Conservation (phyloP, 352 stramenopile species). For the Blastocystis sp. region DNA sequence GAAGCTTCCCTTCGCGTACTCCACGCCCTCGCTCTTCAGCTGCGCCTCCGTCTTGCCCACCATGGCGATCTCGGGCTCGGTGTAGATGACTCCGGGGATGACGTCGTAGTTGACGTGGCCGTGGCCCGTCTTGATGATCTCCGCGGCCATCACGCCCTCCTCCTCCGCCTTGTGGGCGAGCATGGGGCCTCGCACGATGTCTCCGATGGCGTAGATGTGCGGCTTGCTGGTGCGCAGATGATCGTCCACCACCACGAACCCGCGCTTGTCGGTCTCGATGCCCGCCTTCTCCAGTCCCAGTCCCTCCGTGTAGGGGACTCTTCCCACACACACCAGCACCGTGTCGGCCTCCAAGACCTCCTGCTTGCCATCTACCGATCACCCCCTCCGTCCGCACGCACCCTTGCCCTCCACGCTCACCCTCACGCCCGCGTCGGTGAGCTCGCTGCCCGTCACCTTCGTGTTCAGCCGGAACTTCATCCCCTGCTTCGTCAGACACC, state of each 20-base stretch:
- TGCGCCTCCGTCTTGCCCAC: constrained; percentile 95
- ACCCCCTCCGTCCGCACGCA: constrained; percentile 68
- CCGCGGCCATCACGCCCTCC: constrained; percentile 91
- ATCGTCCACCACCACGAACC: constrained; percentile 89
- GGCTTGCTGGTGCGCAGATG: constrained; percentile 90
- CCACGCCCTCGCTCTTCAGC: constrained; percentile 85
- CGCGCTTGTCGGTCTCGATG: constrained; percentile 88
- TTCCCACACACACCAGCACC: constrained; percentile 79
- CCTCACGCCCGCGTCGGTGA: constrained; percentile 83
- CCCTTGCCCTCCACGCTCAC: constrained; percentile 84
- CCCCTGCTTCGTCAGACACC: constrained; percentile 94
- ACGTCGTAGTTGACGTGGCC: constrained; percentile 98
- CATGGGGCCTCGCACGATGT: constrained; percentile 95
- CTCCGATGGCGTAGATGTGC: constrained; percentile 89
- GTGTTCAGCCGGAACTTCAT: constrained; percentile 94
- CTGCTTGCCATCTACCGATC: constrained; percentile 66
- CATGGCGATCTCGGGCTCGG: constrained; percentile 79
- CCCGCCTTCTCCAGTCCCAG: constrained; percentile 91
- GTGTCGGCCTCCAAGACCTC: constrained; percentile 74
- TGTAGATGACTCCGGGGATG: constrained; percentile 93
- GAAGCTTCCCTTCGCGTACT: constrained; percentile 94
- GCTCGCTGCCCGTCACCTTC: constrained; percentile 83
- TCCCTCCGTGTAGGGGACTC: constrained; percentile 86
- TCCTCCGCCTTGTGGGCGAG: constrained; percentile 98
- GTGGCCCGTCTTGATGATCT: constrained; percentile 90